A percentile compares a stretch with the other conserved stretches of the same genome.
These are phyloP conservation scores for Umbelopsis sp. DNA, from an alignment of 371 early-diverging fungal species.

Conservation along the genomic window DNA sequence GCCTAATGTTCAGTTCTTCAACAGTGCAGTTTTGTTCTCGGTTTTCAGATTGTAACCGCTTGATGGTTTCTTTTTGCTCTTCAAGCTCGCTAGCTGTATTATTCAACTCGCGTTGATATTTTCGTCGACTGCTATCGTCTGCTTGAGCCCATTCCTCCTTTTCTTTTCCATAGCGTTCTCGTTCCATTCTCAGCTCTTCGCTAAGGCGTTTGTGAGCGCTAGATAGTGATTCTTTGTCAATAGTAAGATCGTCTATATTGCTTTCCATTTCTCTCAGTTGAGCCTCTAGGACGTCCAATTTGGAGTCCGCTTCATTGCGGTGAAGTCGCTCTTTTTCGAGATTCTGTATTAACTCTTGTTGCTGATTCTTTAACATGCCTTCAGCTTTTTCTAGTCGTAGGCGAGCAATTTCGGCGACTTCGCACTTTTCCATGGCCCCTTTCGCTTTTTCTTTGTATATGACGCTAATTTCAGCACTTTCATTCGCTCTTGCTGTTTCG, in stretches of 20 bases:
- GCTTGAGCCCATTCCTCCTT: conserved; percentile 69
- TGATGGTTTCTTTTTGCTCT: conserved; percentile 60
- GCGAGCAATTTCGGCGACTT: conserved; percentile 61
- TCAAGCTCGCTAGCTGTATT: conserved; percentile 77
- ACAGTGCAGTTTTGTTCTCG: conserved; percentile 59
- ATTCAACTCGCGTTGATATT: conserved; percentile 81
- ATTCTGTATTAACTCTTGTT: conserved; percentile 65
- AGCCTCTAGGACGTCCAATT: conserved; percentile 58
- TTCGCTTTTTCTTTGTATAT: conserved; percentile 63
- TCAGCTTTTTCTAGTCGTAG: conserved; percentile 71
- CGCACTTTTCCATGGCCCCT: conserved; percentile 52
- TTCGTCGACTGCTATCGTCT: conserved; percentile 63
- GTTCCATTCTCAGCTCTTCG: conserved; percentile 68
- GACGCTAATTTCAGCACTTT: conserved; percentile 59
- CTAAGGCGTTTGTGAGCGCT: conserved; percentile 65
- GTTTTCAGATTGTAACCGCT: conserved; percentile 69
- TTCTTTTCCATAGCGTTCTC: conserved; percentile 72
- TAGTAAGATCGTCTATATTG: conserved; percentile 63
- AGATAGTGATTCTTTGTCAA: neutral
- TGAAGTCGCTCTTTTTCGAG: conserved; percentile 60
- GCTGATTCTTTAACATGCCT: conserved; percentile 48
- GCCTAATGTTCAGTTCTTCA: conserved; percentile 46
- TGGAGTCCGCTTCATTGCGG: conserved; percentile 64
- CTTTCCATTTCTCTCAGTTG: conserved; percentile 70
- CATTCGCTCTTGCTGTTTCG: conserved; percentile 47